A percentile compares a stretch with the other conserved stretches of the same genome.
Evolutionary conservation across 306 rosid genomes (phyloP).

Genomic region (Cyclanthera cordifolia): DNA sequence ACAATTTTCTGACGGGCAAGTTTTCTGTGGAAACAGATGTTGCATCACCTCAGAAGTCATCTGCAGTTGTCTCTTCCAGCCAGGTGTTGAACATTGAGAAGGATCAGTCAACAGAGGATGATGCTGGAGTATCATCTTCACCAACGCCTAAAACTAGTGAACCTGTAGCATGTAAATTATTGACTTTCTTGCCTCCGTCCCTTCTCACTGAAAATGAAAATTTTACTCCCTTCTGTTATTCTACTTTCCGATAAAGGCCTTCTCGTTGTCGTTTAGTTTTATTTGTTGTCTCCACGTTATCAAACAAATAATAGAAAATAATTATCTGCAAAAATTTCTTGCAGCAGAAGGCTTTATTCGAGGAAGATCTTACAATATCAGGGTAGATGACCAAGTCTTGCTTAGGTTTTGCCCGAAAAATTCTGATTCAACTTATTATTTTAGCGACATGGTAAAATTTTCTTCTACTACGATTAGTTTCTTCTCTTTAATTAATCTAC

Average conservation of each 20-base stretch:
- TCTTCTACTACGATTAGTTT: neutral
- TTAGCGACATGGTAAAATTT: slow-evolving; percentile 73
- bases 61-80: slow-evolving; percentile 39
- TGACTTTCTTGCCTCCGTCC: slow-evolving; percentile 19
- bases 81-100: slow-evolving; percentile 43
- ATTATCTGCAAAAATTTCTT: slow-evolving; percentile 45
- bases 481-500: neutral
- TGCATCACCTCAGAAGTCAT: slow-evolving; percentile 40
- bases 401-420: slow-evolving; percentile 92
- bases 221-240: neutral
- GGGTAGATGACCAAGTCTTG: slow-evolving; percentile 78
- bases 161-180: slow-evolving; percentile 57
- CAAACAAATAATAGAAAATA: slow-evolving; percentile 26
- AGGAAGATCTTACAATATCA: slow-evolving; percentile 95
- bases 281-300: too few species aligned
- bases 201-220: neutral
- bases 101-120: slow-evolving; percentile 47
- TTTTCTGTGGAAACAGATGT: slow-evolving; percentile 41
- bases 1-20: slow-evolving; percentile 12
- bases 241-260: neutral
- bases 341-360: slow-evolving; percentile 97
- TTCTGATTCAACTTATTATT: slow-evolving; percentile 81
- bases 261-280: neutral
- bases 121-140: slow-evolving; percentile 49
- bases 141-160: slow-evolving; percentile 42